Base-by-base conservation (phyloP, 371 early-diverging fungal genomes). In the Apophysomyces variabilis region DNA sequence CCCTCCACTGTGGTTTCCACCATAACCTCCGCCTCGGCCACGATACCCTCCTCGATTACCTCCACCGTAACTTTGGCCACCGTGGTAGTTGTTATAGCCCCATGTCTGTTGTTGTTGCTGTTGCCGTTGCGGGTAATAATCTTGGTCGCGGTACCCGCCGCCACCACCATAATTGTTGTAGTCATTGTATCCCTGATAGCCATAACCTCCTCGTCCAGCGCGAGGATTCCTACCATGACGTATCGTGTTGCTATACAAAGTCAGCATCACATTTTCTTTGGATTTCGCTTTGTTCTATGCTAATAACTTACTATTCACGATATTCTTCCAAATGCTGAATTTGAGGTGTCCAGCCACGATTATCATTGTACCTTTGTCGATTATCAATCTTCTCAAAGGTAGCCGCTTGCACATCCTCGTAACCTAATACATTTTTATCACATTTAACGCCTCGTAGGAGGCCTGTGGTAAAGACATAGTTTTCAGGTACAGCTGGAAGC, bases 361-460 rank as follows among this genome's bases (percentile, higher is more conserved):
- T 75, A 16, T 63, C 54, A 8, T 72, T 38, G 41, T 70, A 61
- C 18, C 70, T 64, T 32, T 72, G 73, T 21, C 70, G 68, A 47
- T 46, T 67, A 16, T 78, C 72, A 47, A 70, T 67, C 45, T 79
- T 82, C 61, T 82, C 83, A 69, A 82, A 82, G 3, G 79, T 84
- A 26, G 87, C 86, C 58, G 71, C 66, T 39, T 84, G 82, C 14
- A 85, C 60, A 74, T 90, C 90, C 44, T 87, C 86, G 35, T 77
- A 75, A 3, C 67, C 73, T 18, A 90, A 71, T 0, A 70, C 75
- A 37, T 71, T 68, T 26, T 68, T 67, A 18, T 75, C 72, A n/a
- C 79, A 69, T 57, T 85, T 85, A 47, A 87, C 76, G 18, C 82
- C 81, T 60, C 78, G 81, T 47, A 90, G 76, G 57, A 90, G 69